Percentiles rank a stretch among this genome's conserved stretches.
Evolutionary conservation across 768 basidiomycete species (phyloP).

Genomic region (Mycena kentingensis): DNA sequence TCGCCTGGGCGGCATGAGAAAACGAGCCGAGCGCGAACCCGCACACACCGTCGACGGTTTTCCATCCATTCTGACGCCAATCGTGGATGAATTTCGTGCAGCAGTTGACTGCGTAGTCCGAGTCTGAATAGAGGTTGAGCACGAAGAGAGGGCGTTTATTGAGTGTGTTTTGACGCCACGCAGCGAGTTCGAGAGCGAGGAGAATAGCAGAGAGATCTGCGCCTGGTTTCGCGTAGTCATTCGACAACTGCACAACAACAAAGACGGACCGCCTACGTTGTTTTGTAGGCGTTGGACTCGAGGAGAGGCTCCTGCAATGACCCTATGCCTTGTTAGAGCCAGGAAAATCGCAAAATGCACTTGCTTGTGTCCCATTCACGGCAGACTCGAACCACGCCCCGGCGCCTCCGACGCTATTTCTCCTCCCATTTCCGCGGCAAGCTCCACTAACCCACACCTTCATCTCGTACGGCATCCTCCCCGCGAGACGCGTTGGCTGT

Average conservation of each 20-base stretch:
- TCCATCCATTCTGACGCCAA: slow-evolving; percentile 15
- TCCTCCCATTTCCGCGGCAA: too few species aligned
- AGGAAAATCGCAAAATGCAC: too few species aligned
- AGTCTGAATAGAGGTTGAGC: slow-evolving; percentile 10
- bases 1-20: background rate
- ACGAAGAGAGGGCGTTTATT: slow-evolving; percentile 6
- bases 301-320: too few species aligned
- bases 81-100: slow-evolving; percentile 4
- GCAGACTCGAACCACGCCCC: too few species aligned
- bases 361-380: too few species aligned
- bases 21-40: background rate
- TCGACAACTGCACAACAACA: too few species aligned
- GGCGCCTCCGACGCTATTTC: too few species aligned
- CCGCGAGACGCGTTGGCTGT: too few species aligned
- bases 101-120: slow-evolving; percentile 12
- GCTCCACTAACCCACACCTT: too few species aligned
- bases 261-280: background rate
- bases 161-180: background rate
- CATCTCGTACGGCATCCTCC: too few species aligned
- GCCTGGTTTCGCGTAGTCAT: background rate
- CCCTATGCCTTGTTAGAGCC: too few species aligned
- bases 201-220: slow-evolving; percentile 9
- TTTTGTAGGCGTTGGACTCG: slow-evolving; percentile 11
- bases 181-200: slow-evolving; percentile 12
- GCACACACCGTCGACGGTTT: slow-evolving; percentile 3